phyloP scores from a whole-genome alignment of 23 red algal genomes.

The Gracilaria gracilis region DNA sequence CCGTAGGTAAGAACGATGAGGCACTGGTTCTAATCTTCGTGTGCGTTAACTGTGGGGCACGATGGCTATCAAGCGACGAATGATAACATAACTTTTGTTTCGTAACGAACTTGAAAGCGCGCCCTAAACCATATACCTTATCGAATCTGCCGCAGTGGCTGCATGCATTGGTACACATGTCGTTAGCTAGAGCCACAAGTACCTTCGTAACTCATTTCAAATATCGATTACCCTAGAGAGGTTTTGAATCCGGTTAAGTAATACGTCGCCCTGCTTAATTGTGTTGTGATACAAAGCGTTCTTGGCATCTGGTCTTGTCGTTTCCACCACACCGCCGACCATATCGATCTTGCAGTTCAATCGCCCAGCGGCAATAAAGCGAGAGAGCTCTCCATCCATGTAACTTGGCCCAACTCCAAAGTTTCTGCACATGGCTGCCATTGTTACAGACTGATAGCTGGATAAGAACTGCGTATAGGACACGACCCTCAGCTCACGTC shows the following conservation, averaged over 20 bases:
- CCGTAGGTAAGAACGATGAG: constrained; percentile 92
- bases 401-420: constrained; percentile 87
- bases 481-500: constrained; percentile 88
- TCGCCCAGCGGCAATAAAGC: constrained; percentile 92
- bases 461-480: constrained; percentile 94
- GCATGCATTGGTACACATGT: neutral
- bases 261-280: constrained; percentile 91
- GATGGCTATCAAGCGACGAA: constrained; percentile 94
- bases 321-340: constrained; percentile 87
- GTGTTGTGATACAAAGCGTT: constrained; percentile 87
- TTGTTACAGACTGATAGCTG: constrained; percentile 91
- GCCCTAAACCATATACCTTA: neutral
- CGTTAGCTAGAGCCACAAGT: neutral
- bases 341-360: constrained; percentile 97
- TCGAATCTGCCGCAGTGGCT: neutral
- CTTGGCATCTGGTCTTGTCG: constrained; percentile 86
- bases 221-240: constrained; percentile 96
- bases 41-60: constrained; percentile 77
- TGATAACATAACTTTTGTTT: neutral
- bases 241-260: constrained; percentile 98
- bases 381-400: constrained; percentile 90
- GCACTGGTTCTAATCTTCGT: constrained; percentile 94
- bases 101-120: neutral
- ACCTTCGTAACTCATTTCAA: constrained; percentile 38
- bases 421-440: constrained; percentile 85